Percentiles rank a stretch among this genome's conserved stretches.
Evolutionary conservation across 2,329 filamentous ascomycete genomes (phyloP).

Genomic region (Aspergillus sp.): DNA sequence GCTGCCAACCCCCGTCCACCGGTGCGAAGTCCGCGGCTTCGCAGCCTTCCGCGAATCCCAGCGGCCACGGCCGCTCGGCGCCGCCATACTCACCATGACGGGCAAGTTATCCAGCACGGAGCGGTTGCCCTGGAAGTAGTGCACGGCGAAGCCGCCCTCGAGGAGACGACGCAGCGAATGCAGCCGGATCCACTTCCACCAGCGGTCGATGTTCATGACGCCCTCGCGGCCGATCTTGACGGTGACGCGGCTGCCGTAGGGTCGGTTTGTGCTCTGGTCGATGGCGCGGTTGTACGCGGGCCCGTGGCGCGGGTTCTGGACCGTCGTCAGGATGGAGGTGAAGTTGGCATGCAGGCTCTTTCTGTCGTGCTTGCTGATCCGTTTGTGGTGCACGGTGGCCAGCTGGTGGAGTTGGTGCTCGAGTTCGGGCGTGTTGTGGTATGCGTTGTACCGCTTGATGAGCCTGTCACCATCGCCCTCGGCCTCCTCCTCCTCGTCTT

Average conservation of each 20-base stretch:
- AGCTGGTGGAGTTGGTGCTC: slow-evolving; percentile 51
- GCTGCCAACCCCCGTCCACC: slow-evolving; percentile 18
- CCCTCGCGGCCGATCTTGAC: slow-evolving; percentile 50
- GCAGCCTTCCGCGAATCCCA: slow-evolving; percentile 17
- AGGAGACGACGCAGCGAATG: slow-evolving; percentile 53
- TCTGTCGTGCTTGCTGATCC: slow-evolving; percentile 57
- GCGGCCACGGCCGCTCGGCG: slow-evolving; percentile 21
- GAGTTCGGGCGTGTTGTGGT: slow-evolving; percentile 54
- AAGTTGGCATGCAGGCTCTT: slow-evolving; percentile 59
- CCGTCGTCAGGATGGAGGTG: slow-evolving; percentile 54
- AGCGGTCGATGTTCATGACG: slow-evolving; percentile 57
- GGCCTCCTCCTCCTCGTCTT: slow-evolving; percentile 19
- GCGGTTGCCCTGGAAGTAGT: slow-evolving; percentile 52
- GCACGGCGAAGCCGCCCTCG: slow-evolving; percentile 52
- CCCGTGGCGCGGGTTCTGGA: slow-evolving; percentile 57
- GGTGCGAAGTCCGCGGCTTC: slow-evolving; percentile 18
- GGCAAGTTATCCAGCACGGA: slow-evolving; percentile 53
- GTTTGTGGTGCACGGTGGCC: slow-evolving; percentile 50
- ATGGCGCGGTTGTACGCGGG: slow-evolving; percentile 58
- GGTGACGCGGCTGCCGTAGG: slow-evolving; percentile 53
- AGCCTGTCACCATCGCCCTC: slow-evolving; percentile 34
- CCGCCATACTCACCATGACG: slow-evolving; percentile 27
- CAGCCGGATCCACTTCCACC: slow-evolving; percentile 63
- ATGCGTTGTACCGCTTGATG: slow-evolving; percentile 59
- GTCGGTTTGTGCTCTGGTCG: slow-evolving; percentile 49